A percentile compares a stretch with the other conserved stretches of the same genome.
These are phyloP conservation scores for Aureobasidium lini DNA, from an alignment of 2,329 filamentous ascomycete genomes.

Conservation along the genomic window DNA sequence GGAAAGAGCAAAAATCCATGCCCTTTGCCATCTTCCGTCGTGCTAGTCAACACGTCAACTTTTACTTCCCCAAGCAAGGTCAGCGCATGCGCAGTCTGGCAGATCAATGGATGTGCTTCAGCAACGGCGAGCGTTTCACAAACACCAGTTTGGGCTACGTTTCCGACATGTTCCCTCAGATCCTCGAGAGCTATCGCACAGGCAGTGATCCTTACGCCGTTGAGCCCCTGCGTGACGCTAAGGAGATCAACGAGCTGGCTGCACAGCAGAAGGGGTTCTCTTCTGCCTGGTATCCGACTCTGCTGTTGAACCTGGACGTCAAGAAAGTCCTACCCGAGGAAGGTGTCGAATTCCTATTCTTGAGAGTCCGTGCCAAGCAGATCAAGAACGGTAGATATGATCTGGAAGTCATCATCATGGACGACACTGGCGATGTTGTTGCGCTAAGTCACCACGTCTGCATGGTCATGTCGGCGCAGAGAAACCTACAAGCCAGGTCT, in stretches of 20 bases:
- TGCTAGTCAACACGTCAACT: constrained; percentile 44
- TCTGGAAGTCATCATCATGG: constrained; percentile 61
- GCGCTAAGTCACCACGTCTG: constrained; percentile 62
- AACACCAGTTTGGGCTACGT: constrained; percentile 58
- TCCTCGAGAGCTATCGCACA: constrained; percentile 45
- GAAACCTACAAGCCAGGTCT: constrained; percentile 50
- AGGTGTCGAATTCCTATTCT: constrained; percentile 66
- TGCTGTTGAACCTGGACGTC: constrained; percentile 67
- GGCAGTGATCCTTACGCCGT: constrained; percentile 29
- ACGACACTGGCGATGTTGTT: constrained; percentile 57
- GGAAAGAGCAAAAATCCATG: constrained; percentile 37
- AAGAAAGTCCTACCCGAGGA: constrained; percentile 62
- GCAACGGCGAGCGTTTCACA: constrained; percentile 56
- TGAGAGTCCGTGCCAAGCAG: constrained; percentile 56
- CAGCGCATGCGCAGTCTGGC: constrained; percentile 35
- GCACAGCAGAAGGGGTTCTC: constrained; percentile 24
- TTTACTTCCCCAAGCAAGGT: constrained; percentile 45
- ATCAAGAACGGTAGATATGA: constrained; percentile 68
- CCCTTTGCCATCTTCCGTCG: constrained; percentile 41
- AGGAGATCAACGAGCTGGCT: constrained; percentile 20
- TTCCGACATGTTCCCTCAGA: constrained; percentile 60
- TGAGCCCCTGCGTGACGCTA: constrained; percentile 20
- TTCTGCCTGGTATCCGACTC: constrained; percentile 66
- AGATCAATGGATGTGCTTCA: constrained; percentile 62
- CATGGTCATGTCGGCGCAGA: constrained; percentile 54